Evolutionary conservation across 2,329 filamentous ascomycete species (phyloP).

Genomic region (Pyrenochaeta sp.): DNA sequence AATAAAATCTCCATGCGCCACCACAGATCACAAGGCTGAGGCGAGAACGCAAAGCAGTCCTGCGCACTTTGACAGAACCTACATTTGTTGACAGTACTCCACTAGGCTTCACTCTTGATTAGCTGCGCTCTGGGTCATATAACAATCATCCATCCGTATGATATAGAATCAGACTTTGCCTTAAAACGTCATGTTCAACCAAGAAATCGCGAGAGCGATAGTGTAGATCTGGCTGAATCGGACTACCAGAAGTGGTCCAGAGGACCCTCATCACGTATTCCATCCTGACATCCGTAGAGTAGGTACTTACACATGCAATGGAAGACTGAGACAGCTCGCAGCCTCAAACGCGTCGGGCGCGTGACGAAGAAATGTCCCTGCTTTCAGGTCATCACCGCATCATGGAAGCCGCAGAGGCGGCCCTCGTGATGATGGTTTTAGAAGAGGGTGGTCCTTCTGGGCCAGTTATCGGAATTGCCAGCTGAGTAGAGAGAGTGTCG

Average conservation of each 20-base stretch:
- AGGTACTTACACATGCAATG: conserved; percentile 30
- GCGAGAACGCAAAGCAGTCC: no score
- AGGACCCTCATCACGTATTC: conserved; percentile 46
- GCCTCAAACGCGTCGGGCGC: conserved; percentile 28
- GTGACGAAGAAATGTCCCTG: conserved; percentile 60
- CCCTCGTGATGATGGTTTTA: conserved; percentile 87
- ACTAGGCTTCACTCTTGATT: conserved; percentile 6
- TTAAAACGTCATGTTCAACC: conserved; percentile 46
- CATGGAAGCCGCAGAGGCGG: conserved; percentile 67
- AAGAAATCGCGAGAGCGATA: conserved; percentile 39
- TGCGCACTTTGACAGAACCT: no score
- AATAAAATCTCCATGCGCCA: no score
- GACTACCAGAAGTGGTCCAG: conserved; percentile 50
- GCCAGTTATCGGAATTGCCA: conserved; percentile 75
- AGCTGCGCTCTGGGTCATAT: conserved; percentile 13
- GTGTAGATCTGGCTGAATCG: conserved; percentile 48
- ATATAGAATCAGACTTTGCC: conserved; percentile 44
- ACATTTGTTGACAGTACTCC: background rate
- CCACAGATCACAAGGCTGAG: no score
- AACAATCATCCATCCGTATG: background rate
- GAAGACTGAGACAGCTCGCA: conserved; percentile 12
- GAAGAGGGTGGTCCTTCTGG: conserved; percentile 72
- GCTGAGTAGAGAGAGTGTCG: conserved; percentile 62
- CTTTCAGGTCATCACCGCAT: conserved; percentile 73
- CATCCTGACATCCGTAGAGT: conserved; percentile 18